Conservation (phyloP, 345 rosid genomes). For the Triadica sebifera region DNA sequence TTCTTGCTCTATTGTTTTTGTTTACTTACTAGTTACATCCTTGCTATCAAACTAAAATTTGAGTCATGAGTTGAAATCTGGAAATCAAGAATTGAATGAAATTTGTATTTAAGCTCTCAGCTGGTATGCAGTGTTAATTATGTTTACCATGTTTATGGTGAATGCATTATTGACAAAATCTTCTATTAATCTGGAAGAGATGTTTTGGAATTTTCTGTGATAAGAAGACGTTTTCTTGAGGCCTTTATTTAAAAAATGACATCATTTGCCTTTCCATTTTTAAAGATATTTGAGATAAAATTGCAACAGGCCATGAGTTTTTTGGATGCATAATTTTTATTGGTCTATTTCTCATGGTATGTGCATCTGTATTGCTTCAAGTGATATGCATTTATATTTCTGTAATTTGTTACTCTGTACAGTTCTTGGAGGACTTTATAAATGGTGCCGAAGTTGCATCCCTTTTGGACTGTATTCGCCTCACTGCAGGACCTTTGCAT, state of each 20-base stretch:
- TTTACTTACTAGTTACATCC: not conserved
- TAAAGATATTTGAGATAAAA: not conserved
- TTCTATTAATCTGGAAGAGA: not conserved
- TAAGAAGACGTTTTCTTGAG: not conserved
- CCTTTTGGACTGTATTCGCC: constrained; percentile 95
- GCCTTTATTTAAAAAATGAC: not conserved
- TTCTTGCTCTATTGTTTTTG: not conserved
- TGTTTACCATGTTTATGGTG: not conserved
- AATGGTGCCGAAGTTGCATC: constrained; percentile 96
- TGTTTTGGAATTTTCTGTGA: not conserved
- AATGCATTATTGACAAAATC: not conserved
- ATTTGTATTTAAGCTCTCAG: not conserved
- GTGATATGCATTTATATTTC: constrained; percentile 9
- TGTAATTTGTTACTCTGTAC: constrained; percentile 21
- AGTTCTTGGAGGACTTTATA: constrained; percentile 90
- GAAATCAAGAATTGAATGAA: not conserved
- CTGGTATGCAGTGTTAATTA: not conserved
- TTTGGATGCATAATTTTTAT: not conserved
- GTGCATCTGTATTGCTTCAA: not conserved
- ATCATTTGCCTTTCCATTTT: not conserved
- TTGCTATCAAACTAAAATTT: too few relatives aligned
- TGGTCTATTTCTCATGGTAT: not conserved
- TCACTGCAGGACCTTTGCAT: constrained; percentile 93
- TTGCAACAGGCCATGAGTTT: not conserved
- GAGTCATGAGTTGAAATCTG: not conserved